These are phyloP conservation scores for Calonectria crousiana DNA, from an alignment of 2,329 filamentous ascomycete genomes.

Conservation along the genomic window DNA sequence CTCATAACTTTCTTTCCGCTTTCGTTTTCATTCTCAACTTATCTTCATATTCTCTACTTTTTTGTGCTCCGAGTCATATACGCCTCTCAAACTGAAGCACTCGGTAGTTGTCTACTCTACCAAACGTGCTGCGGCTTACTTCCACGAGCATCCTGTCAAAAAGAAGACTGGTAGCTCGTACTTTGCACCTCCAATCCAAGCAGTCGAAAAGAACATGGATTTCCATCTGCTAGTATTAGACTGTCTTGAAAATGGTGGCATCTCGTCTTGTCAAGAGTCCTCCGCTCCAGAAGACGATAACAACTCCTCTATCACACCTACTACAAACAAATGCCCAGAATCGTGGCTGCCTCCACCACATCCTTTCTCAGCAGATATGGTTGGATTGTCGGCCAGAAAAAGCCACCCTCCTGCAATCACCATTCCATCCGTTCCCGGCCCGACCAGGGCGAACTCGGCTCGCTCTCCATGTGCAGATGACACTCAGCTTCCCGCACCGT, in stretches of 20 bases:
- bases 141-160: constrained; percentile 26
- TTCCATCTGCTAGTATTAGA: constrained; percentile 12
- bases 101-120: not conserved
- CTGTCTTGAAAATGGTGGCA: not conserved
- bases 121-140: constrained; percentile 19
- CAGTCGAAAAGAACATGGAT: constrained; percentile 73
- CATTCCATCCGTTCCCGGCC: not conserved
- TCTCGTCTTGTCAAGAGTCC: not conserved
- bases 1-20: too few species aligned
- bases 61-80: not conserved
- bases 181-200: constrained; percentile 78
- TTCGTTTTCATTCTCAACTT: not conserved
- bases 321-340: not conserved
- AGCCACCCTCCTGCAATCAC: not conserved
- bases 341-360: not conserved
- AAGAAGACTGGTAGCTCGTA: constrained; percentile 80
- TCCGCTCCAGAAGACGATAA: not conserved
- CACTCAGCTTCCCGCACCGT: not conserved
- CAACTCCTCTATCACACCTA: not conserved
- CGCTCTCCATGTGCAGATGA: not conserved
- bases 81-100: not conserved
- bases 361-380: not conserved
- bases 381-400: not conserved
- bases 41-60: not conserved
- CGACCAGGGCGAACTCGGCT: not conserved